Base-by-base conservation (phyloP, 352 stramenopile genomes). In the Globisporangium spiculum region DNA sequence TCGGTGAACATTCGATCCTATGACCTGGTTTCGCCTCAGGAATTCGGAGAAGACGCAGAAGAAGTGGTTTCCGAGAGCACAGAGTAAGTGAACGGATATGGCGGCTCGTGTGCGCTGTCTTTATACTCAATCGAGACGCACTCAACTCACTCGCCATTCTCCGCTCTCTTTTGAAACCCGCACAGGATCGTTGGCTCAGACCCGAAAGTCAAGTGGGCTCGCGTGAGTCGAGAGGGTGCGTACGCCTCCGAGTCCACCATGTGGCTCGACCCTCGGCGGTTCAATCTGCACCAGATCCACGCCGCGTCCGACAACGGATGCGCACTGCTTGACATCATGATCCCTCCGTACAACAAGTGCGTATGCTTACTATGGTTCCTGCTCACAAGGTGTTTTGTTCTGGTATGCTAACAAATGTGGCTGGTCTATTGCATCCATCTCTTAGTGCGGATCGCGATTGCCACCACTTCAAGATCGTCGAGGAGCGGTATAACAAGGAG, bases 311-410 rank as follows among this genome's bases (percentile, higher is more conserved):
- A 83, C 7, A 91, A 91, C 56, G 87, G 87, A 7, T 94, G 87
- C 63, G 87, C 87, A 12, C 69, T 94, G 58, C 72, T 94, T 41
- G 87, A 94, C 52, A 87, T 94, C 60, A 94, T 92, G 85, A 83
- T 94, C 36, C 87, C 87, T n/a, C 87, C 87, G 12, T 94, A 94
- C 75, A 83, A 94, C 74, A 93, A 93, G 84, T 92, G 77, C 65
- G 78, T 78, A 22, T 3, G 30, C 6, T 20, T 41, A 44, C n/a
- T 26, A 20, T 32, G 44, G 14, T 18, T 32, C 22, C 9, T 52
- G 41, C 16, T 50, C 41, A 20, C 14, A 48, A 48, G 16, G 14
- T 8, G 6, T 48, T 14, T 18, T 50, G 32, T 63, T 10, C 22
- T 48, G n/a, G 41, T 44, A 59, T 58, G 27, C 30, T 59, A 50